Evolutionary conservation across 805 yeast genomes (phyloP), one percentile per base, ranked within the genome.

Genomic region (Spathaspora sp.): DNA sequence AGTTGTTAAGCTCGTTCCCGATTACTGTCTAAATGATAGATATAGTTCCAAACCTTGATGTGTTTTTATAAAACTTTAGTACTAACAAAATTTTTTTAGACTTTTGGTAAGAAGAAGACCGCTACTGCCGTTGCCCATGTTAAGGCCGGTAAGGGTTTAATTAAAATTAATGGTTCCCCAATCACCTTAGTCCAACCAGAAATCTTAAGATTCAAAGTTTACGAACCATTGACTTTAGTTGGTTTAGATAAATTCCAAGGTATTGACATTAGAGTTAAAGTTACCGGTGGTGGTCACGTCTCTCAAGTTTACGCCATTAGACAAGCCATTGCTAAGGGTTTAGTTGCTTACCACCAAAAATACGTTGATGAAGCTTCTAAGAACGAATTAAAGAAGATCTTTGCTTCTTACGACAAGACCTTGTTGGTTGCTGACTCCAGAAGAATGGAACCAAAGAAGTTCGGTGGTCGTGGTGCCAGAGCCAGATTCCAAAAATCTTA

Each of bases 381-480:
- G 89, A 93, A 93, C 83, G 98, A 93, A 83, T 87, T 94, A 78
- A 94, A 94, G 96, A 92, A 91, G 84, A 87, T 96, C 70, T 90
- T 92, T 82, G 85, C 93, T 64, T 75, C 96, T 72, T 96, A 92
- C 87, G 99, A 94, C 93, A 92, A 97, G 86, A 90, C 98, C 78
- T 87, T 94, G 78, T 87, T 94, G 82, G 94, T 94, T 79, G 98
- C 99, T 71, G 99, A 94, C 80, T 83, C 97, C 70, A 91, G 99
- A 89, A 93, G 96, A 87, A 87, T 92, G 87, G 99, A 94, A 86
- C 99, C 99, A 87, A 94, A 94, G 97, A 94, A 94, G 86, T 94
- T 94, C 85, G 99, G 99, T 86, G 99, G 99, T 86, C 96, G 96
- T 81, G 99, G 99, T 89, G 99, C 99, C 83, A 94, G 99, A 85